A percentile compares a stretch with the other conserved stretches of the same genome.
phyloP scores from a whole-genome alignment of 352 stramenopile genomes.

The Peronospora farinosa region DNA sequence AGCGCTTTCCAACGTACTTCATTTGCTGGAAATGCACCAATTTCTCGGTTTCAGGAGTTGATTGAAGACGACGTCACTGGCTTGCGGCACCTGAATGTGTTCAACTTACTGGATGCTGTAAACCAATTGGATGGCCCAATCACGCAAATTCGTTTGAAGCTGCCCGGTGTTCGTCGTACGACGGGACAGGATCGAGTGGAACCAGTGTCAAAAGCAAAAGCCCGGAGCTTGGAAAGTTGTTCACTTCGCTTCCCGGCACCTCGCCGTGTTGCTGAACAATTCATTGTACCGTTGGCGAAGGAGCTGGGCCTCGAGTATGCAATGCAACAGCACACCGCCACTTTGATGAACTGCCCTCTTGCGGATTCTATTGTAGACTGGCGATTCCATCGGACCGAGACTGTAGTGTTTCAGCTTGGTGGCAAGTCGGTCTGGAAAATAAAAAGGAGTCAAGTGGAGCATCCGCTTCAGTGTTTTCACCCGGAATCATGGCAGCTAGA shows the following conservation, averaged over 20 bases:
- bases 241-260: conserved; percentile 30
- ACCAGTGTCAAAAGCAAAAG: conserved; percentile 12
- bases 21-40: conserved; percentile 18
- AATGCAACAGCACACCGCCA: conserved; percentile 12
- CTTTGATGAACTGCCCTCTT: conserved; percentile 18
- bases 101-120: conserved; percentile 22
- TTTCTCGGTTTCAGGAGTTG: conserved; percentile 34
- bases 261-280: conserved; percentile 7
- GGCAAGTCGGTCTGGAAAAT: conserved; percentile 31
- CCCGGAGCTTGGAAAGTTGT: conserved; percentile 13
- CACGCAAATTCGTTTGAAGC: conserved; percentile 8
- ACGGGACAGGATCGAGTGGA: conserved; percentile 11
- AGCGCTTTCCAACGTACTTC: conserved; percentile 13
- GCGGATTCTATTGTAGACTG: conserved; percentile 21
- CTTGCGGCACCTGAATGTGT: conserved; percentile 24
- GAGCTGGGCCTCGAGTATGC: conserved; percentile 27
- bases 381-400: conserved; percentile 38
- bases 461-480: conserved; percentile 28
- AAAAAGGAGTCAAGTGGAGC: conserved; percentile 14
- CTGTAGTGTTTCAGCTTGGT: conserved; percentile 35
- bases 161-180: neutral
- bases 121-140: conserved; percentile 9
- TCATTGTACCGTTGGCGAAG: conserved; percentile 24
- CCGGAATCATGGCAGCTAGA: conserved; percentile 14
- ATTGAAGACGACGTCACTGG: conserved; percentile 23